Evolutionary conservation across 495 filamentous ascomycete species (phyloP).

Genomic region (Penicillium nucicola): DNA sequence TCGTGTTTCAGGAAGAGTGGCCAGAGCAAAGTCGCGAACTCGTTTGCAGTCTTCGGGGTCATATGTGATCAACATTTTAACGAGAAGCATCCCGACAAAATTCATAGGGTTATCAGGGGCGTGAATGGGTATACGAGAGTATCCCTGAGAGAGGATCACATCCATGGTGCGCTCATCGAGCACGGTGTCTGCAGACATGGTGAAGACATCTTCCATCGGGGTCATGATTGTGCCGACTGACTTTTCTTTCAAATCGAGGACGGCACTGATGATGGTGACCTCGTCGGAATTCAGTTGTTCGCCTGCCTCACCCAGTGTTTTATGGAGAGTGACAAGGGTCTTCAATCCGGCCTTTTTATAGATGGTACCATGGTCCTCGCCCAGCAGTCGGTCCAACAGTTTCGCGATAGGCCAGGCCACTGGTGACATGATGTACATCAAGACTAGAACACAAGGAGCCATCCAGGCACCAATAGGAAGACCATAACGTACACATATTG

Average conservation of each 20-base stretch:
- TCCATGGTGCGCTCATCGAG: conserved; percentile 93
- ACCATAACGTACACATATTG: conserved; percentile 93
- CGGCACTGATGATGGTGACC: conserved; percentile 96
- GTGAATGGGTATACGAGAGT: conserved; percentile 93
- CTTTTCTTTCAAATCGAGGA: conserved; percentile 95
- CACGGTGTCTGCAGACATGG: conserved; percentile 87
- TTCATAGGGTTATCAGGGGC: conserved; percentile 77
- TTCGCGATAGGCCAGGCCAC: conserved; percentile 89
- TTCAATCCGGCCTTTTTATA: conserved; percentile 96
- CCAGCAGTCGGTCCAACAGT: conserved; percentile 81
- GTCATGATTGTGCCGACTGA: conserved; percentile 95
- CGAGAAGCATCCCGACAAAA: conserved; percentile 94
- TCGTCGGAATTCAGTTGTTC: conserved; percentile 95
- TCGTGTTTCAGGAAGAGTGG: conserved; percentile 90
- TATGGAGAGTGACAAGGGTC: conserved; percentile 88
- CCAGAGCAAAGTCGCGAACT: conserved; percentile 86
- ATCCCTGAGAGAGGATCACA: conserved; percentile 84
- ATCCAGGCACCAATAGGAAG: conserved; percentile 95
- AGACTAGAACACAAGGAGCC: conserved; percentile 77
- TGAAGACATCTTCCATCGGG: conserved; percentile 95
- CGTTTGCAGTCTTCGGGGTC: conserved; percentile 86
- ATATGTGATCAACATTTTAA: conserved; percentile 98
- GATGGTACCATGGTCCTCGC: conserved; percentile 88
- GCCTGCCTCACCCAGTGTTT: conserved; percentile 77
- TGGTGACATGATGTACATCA: conserved; percentile 90